These are phyloP conservation scores for Malassezia globosa DNA, from an alignment of 1,284 basidiomycete species.

Conservation along the genomic window DNA sequence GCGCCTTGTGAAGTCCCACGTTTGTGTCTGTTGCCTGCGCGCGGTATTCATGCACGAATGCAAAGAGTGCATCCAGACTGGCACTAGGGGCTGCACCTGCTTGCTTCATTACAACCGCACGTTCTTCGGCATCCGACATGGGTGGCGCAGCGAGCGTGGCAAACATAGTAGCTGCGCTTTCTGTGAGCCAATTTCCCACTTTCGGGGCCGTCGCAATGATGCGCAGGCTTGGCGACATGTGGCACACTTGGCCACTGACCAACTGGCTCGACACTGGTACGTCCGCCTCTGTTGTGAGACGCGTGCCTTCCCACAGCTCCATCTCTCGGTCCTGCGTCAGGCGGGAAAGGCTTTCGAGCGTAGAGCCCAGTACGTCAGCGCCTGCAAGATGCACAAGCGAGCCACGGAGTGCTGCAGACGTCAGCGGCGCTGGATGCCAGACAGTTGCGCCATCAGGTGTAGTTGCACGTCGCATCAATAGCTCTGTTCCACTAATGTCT, in stretches of 20 bases:
- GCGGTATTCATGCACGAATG: constrained; percentile 44
- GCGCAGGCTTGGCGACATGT: constrained; percentile 37
- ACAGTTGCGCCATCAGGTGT: constrained; percentile 38
- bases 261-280: not conserved
- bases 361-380: constrained; percentile 47
- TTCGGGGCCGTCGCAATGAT: constrained; percentile 44
- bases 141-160: constrained; percentile 40
- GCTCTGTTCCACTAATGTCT: constrained; percentile 46
- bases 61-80: constrained; percentile 28
- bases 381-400: constrained; percentile 48
- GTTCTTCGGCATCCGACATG: constrained; percentile 46
- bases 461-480: constrained; percentile 43
- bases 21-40: constrained; percentile 30
- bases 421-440: constrained; percentile 42
- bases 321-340: constrained; percentile 40
- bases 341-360: constrained; percentile 37
- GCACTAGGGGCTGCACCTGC: constrained; percentile 14
- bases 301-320: constrained; percentile 42
- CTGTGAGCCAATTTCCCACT: constrained; percentile 45
- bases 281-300: constrained; percentile 11
- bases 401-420: constrained; percentile 42
- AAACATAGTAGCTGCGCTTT: constrained; percentile 44
- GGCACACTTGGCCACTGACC: constrained; percentile 10
- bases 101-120: constrained; percentile 25
- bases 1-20: constrained; percentile 40